Evolutionary conservation across 192 early-diverging fungal genomes (phyloP).

Genomic region (Podila epicladia): DNA sequence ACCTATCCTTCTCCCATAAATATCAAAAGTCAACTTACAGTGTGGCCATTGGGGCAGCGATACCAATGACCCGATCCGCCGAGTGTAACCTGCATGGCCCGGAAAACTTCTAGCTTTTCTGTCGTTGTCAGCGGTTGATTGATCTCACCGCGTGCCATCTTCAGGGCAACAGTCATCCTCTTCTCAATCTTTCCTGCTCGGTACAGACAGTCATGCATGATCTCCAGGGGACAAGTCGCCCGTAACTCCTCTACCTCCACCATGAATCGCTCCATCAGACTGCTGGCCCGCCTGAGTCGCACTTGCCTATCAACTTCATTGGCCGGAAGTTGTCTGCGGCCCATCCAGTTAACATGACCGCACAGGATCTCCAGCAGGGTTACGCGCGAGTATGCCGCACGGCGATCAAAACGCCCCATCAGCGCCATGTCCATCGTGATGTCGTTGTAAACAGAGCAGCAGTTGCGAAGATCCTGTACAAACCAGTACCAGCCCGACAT

Average conservation of each 20-base stretch:
- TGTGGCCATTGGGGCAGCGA: slow-evolving; percentile 54
- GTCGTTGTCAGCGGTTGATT: slow-evolving; percentile 13
- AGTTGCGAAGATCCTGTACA: slow-evolving; percentile 25
- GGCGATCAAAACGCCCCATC: slow-evolving; percentile 6
- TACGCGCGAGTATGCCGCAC: slow-evolving; percentile 5
- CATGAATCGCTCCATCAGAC: slow-evolving; percentile 5
- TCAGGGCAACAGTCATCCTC: slow-evolving; percentile 17
- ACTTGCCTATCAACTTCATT: background rate
- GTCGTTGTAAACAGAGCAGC: slow-evolving; percentile 5
- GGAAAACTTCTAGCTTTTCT: slow-evolving; percentile 48
- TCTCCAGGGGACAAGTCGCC: slow-evolving; percentile 13
- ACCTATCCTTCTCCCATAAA: no score
- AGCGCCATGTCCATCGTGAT: background rate
- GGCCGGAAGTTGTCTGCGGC: background rate
- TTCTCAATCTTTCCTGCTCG: slow-evolving; percentile 12
- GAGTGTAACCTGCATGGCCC: slow-evolving; percentile 25
- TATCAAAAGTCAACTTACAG: slow-evolving; percentile 15
- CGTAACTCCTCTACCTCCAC: background rate
- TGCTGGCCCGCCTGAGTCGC: background rate
- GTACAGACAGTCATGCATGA: slow-evolving; percentile 5
- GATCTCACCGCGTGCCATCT: slow-evolving; percentile 7
- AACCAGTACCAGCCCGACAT: slow-evolving; percentile 48
- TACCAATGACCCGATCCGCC: slow-evolving; percentile 56
- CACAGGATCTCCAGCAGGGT: slow-evolving; percentile 7
- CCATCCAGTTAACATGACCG: background rate